Percentiles rank a stretch among this genome's conserved stretches.
Conservation (phyloP, 2,329 filamentous ascomycete genomes). For the Epichloe festucae region DNA sequence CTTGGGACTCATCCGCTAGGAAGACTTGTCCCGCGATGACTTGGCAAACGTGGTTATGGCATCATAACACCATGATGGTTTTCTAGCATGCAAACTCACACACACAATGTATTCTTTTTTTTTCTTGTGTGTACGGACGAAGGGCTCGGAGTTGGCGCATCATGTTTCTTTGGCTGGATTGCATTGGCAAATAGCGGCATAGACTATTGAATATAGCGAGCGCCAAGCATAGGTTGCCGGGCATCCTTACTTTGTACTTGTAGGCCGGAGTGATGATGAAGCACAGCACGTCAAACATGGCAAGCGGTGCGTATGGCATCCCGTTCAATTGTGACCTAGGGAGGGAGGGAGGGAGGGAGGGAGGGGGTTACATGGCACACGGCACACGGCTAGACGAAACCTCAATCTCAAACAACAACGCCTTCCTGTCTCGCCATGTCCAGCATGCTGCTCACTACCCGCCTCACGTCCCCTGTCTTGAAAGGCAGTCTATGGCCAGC, state of each 20-base stretch:
- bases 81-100: background rate
- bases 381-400: too few species aligned
- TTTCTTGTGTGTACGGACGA: background rate
- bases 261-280: too few species aligned
- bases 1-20: constrained; percentile 21
- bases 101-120: background rate
- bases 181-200: constrained; percentile 3
- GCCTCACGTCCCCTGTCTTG: constrained; percentile 51
- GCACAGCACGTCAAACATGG: too few species aligned
- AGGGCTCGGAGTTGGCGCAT: constrained; percentile 2
- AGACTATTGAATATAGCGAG: background rate
- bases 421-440: constrained; percentile 12
- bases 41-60: background rate
- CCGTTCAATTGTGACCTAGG: background rate
- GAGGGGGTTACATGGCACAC: too few species aligned
- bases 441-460: constrained; percentile 14
- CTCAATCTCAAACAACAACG: background rate
- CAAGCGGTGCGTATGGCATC: too few species aligned
- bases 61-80: background rate
- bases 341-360: too few species aligned
- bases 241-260: background rate
- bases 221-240: background rate
- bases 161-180: background rate
- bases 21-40: background rate
- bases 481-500: constrained; percentile 60